phyloP scores from a whole-genome alignment of 352 stramenopile species.

The Pythium volutum region DNA sequence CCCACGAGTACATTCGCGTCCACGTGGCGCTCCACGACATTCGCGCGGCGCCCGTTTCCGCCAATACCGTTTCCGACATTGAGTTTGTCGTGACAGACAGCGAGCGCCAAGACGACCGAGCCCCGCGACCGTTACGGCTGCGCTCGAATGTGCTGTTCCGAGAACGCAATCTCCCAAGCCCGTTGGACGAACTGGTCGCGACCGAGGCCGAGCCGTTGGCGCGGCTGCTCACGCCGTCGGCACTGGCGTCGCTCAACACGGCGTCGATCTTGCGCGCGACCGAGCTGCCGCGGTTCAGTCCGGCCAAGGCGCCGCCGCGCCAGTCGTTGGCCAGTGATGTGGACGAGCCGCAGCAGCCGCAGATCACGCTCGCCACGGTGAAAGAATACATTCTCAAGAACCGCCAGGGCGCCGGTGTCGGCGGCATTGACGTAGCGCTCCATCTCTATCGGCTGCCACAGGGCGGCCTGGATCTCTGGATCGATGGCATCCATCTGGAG shows the following conservation, averaged over 20 bases:
- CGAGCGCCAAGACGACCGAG: neutral
- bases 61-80: constrained; percentile 7
- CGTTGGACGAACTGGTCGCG: constrained; percentile 11
- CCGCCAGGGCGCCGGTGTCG: neutral
- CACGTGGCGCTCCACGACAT: constrained; percentile 22
- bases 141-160: constrained; percentile 18
- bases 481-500: constrained; percentile 20
- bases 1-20: constrained; percentile 22
- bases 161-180: constrained; percentile 12
- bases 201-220: constrained; percentile 10
- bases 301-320: neutral
- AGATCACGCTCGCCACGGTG: constrained; percentile 16
- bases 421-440: constrained; percentile 18
- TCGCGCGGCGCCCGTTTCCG: neutral
- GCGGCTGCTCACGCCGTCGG: constrained; percentile 8
- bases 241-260: constrained; percentile 18
- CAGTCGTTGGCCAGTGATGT: neutral
- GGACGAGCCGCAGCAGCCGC: neutral
- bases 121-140: constrained; percentile 9
- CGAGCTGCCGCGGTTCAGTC: constrained; percentile 22
- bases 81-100: constrained; percentile 19
- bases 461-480: constrained; percentile 20
- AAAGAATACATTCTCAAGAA: constrained; percentile 23
- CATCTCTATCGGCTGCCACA: constrained; percentile 24
- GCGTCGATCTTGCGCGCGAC: constrained; percentile 18